These are phyloP conservation scores for Candida xyloterini DNA, from an alignment of 805 yeast genomes.

Conservation along the genomic window DNA sequence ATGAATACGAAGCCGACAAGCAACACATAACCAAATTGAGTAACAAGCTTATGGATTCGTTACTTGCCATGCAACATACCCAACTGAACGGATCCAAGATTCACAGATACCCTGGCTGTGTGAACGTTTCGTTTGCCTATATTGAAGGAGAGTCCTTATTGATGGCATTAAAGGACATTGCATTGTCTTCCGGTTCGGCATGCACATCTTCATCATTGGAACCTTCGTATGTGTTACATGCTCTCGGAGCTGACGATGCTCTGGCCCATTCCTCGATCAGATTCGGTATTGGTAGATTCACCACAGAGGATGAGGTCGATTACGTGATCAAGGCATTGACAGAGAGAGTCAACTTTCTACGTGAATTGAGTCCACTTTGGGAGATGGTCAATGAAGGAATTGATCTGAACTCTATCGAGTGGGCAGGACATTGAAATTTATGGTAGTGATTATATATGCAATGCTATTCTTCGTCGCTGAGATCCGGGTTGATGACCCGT, in stretches of 20 bases:
- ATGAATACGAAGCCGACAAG: constrained; percentile 72
- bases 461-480: constrained; percentile 20
- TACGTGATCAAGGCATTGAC: constrained; percentile 86
- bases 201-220: constrained; percentile 98
- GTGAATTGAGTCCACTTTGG: constrained; percentile 95
- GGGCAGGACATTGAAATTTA: constrained; percentile 82
- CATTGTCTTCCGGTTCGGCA: constrained; percentile 94
- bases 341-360: constrained; percentile 84
- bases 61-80: constrained; percentile 82
- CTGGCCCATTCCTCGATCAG: constrained; percentile 97
- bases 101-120: constrained; percentile 87
- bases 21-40: constrained; percentile 71
- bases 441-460: constrained; percentile 9
- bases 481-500: constrained; percentile 35
- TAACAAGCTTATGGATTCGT: constrained; percentile 64
- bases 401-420: constrained; percentile 87
- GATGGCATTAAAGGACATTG: constrained; percentile 97
- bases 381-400: constrained; percentile 99
- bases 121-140: constrained; percentile 93
- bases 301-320: constrained; percentile 94
- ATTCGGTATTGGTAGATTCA: constrained; percentile 95
- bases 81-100: constrained; percentile 80
- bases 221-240: constrained; percentile 95
- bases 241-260: constrained; percentile 97
- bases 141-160: constrained; percentile 96